phyloP scores from a whole-genome alignment of 768 basidiomycete genomes.

The Suillus discolor region DNA sequence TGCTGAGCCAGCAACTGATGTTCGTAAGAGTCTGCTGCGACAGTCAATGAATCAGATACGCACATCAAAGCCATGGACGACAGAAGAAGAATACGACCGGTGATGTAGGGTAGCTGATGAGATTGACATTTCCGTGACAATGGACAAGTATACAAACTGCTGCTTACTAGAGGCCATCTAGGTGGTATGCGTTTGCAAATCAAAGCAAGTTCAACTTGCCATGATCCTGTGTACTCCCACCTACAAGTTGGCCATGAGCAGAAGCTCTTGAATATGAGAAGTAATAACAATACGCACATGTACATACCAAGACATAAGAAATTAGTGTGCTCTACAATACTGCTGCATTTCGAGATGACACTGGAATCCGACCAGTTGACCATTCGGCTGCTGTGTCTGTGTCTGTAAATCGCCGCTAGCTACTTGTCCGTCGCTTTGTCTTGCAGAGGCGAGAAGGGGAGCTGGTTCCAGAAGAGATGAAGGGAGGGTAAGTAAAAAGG shows the following conservation, averaged over 20 bases:
- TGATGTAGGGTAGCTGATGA: neutral
- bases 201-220: constrained; percentile 1
- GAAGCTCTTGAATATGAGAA: neutral
- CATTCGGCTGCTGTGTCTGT: neutral
- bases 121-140: neutral
- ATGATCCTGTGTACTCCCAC: constrained; percentile 1
- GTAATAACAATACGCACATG: neutral
- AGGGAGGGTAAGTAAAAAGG: too few species aligned
- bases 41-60: neutral
- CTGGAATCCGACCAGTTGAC: constrained; percentile 1
- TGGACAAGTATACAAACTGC: neutral
- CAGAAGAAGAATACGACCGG: neutral
- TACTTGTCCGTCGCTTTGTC: neutral
- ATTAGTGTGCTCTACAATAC: neutral
- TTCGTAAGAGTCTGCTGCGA: neutral
- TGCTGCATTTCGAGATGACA: neutral
- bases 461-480: neutral
- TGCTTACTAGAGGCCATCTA: constrained; percentile 5
- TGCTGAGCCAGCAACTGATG: neutral
- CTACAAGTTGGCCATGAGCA: neutral
- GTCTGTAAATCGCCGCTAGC: neutral
- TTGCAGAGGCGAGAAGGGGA: neutral
- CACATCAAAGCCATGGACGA: neutral
- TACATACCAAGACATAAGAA: neutral
- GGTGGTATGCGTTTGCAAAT: neutral